Evolutionary conservation across 331 rosid genomes (phyloP).

Genomic region (Malus hybrid): DNA sequence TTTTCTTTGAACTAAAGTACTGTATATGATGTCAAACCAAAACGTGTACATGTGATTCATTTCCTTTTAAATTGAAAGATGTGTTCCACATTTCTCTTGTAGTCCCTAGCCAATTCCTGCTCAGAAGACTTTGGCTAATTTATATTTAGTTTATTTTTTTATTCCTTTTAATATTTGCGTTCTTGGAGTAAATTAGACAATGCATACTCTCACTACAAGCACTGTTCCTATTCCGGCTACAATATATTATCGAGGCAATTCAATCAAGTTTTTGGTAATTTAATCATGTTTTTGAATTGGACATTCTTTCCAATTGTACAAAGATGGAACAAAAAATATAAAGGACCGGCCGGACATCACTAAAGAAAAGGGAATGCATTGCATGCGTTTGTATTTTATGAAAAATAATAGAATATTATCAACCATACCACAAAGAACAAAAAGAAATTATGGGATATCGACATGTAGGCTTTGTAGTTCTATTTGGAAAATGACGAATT

Average conservation of each 20-base stretch:
- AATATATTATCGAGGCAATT: background rate
- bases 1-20: no score
- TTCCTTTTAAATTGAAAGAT: background rate
- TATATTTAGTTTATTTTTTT: background rate
- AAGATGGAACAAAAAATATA: background rate
- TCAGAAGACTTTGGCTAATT: background rate
- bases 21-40: background rate
- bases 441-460: background rate
- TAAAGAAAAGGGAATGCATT: background rate
- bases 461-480: background rate
- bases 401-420: background rate
- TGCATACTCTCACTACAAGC: background rate
- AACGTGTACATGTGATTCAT: background rate
- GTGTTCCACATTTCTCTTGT: background rate
- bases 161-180: background rate
- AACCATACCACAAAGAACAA: background rate
- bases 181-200: background rate
- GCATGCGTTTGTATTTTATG: background rate
- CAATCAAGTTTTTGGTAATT: background rate
- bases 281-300: background rate
- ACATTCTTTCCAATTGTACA: background rate
- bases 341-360: background rate
- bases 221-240: conserved; percentile 21
- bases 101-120: background rate
- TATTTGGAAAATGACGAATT: background rate